A percentile compares a stretch with the other conserved stretches of the same genome.
Conservation (phyloP, 352 stramenopile species). For the Pythium myriotylum region DNA sequence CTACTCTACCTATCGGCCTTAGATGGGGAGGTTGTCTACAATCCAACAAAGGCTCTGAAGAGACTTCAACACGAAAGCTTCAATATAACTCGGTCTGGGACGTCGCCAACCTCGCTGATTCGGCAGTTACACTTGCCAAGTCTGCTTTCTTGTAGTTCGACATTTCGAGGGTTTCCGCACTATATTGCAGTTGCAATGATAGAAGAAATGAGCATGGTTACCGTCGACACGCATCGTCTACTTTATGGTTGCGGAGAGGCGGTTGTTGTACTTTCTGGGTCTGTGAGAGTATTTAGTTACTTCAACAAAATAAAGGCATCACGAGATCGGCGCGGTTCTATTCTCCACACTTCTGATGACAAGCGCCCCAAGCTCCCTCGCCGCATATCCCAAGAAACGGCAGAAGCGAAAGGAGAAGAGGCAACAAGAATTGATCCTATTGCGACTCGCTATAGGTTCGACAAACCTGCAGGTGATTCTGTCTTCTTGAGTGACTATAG, state of each 20-base stretch:
- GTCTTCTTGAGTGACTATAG: slow-evolving; percentile 42
- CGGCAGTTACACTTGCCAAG: slow-evolving; percentile 10
- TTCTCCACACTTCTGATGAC: slow-evolving; percentile 14
- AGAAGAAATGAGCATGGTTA: slow-evolving; percentile 24
- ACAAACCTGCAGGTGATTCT: slow-evolving; percentile 32
- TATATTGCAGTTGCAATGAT: slow-evolving; percentile 10
- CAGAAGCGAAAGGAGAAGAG: slow-evolving; percentile 9
- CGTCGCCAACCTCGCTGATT: slow-evolving; percentile 1
- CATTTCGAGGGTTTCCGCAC: slow-evolving; percentile 20
- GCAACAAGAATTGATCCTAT: background rate
- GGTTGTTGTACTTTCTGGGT: slow-evolving; percentile 22
- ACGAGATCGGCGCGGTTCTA: slow-evolving; percentile 13
- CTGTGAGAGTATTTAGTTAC: slow-evolving; percentile 26
- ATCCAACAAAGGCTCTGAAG: slow-evolving; percentile 40
- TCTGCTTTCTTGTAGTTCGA: slow-evolving; percentile 1
- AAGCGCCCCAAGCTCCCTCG: slow-evolving; percentile 27
- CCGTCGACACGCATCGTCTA: slow-evolving; percentile 11
- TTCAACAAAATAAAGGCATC: slow-evolving; percentile 8
- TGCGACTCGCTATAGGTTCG: slow-evolving; percentile 17
- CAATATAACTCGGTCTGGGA: background rate
- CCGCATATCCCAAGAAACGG: slow-evolving; percentile 15
- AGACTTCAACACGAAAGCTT: slow-evolving; percentile 28
- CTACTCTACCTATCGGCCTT: slow-evolving; percentile 32
- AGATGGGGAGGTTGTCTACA: slow-evolving; percentile 45
- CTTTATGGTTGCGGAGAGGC: slow-evolving; percentile 26